Evolutionary conservation across 2,329 filamentous ascomycete genomes (phyloP).

Genomic region (Arthrobotrys pseudoclavata): DNA sequence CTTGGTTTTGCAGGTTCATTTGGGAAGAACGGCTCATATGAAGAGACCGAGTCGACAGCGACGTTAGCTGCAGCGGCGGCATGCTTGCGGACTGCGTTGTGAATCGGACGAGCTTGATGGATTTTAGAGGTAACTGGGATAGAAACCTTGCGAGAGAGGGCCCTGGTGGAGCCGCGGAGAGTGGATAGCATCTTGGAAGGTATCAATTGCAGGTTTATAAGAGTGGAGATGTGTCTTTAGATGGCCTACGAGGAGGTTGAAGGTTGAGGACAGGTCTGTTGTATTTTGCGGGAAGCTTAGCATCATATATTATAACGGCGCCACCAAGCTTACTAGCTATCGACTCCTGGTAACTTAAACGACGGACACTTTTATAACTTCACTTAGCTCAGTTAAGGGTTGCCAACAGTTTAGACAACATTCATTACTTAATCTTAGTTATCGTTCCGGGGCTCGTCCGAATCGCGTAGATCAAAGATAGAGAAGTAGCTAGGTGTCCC

Average conservation of each 20-base stretch:
- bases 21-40: conserved; percentile 60
- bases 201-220: conserved; percentile 35
- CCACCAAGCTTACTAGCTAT: conserved; percentile 2
- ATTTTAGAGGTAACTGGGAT: conserved; percentile 36
- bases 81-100: conserved; percentile 52
- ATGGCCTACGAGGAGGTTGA: neutral
- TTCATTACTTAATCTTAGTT: conserved; percentile 16
- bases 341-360: conserved; percentile 7
- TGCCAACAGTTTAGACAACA: conserved; percentile 30
- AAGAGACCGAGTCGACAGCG: conserved; percentile 55
- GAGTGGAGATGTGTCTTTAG: conserved; percentile 24
- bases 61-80: conserved; percentile 52
- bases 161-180: conserved; percentile 54
- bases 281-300: conserved; percentile 25
- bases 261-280: conserved; percentile 14
- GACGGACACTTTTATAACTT: conserved; percentile 57
- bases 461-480: conserved; percentile 15
- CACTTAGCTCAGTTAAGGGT: neutral
- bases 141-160: conserved; percentile 40
- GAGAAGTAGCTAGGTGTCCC: conserved; percentile 23
- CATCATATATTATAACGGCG: conserved; percentile 13
- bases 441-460: conserved; percentile 44
- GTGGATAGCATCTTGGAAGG: conserved; percentile 50
- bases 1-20: conserved; percentile 62
- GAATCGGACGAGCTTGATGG: conserved; percentile 53